phyloP scores from a whole-genome alignment of 2,329 filamentous ascomycete genomes.

The Westerdykella sp. region DNA sequence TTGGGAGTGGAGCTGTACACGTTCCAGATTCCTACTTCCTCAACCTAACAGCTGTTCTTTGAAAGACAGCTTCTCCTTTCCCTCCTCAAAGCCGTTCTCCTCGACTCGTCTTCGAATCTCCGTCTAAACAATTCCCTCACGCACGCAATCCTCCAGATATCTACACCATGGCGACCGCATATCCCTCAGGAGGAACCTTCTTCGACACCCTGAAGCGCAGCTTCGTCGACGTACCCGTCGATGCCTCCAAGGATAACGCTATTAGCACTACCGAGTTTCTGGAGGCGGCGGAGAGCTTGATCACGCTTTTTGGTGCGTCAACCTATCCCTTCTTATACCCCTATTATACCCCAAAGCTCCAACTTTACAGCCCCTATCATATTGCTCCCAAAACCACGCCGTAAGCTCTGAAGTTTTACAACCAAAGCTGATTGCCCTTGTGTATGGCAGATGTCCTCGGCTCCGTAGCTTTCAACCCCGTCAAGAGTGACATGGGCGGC shows the following conservation, averaged over 20 bases:
- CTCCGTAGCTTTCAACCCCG: constrained; percentile 73
- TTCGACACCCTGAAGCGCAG: constrained; percentile 79
- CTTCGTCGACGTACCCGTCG: constrained; percentile 75
- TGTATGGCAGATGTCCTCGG: constrained; percentile 50
- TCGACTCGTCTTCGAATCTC: too few relatives aligned
- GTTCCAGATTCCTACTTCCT: too few relatives aligned
- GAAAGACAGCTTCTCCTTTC: too few relatives aligned
- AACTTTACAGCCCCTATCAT: neutral
- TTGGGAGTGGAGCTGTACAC: too few relatives aligned
- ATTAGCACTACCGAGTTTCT: constrained; percentile 83
- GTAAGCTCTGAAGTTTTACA: neutral
- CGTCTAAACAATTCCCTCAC: too few relatives aligned
- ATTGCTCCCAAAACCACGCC: neutral
- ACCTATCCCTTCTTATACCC: neutral
- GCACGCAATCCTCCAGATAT: neutral
- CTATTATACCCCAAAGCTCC: neutral
- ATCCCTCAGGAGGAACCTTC: constrained; percentile 64
- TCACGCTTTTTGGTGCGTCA: constrained; percentile 71
- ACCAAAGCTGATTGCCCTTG: neutral
- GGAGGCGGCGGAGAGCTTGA: constrained; percentile 80
- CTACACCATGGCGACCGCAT: constrained; percentile 22
- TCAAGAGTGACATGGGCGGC: constrained; percentile 84
- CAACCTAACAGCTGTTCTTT: too few relatives aligned
- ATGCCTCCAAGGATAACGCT: constrained; percentile 66
- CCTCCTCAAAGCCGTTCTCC: too few relatives aligned